A percentile compares a stretch with the other conserved stretches of the same genome.
Conservation (phyloP, 129 eudicot genomes). For the Arctium minus region DNA sequence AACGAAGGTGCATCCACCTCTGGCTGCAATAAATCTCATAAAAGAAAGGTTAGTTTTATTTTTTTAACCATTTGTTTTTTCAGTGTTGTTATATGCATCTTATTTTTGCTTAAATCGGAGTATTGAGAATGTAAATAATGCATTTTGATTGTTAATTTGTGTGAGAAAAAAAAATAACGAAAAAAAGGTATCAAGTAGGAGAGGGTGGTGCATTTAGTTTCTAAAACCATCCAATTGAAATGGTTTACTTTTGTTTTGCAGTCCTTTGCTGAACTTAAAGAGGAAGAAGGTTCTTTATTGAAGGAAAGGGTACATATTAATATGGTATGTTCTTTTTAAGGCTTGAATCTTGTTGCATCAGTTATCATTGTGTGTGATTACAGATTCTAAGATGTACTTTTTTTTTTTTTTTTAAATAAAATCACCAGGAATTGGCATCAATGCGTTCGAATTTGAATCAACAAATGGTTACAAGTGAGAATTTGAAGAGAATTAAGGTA, state of each 20-base stretch:
- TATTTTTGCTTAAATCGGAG: neutral
- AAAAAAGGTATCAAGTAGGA: too few species aligned
- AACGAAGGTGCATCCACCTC: conserved; percentile 33
- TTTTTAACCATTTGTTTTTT: neutral
- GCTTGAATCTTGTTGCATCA: neutral
- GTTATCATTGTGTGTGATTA: neutral
- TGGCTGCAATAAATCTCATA: conserved; percentile 31
- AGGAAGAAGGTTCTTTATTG: conserved; percentile 42
- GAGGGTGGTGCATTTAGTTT: too few species aligned
- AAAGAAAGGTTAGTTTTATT: conserved; percentile 35
- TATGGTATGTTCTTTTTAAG: conserved; percentile 35
- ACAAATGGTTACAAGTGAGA: conserved; percentile 27
- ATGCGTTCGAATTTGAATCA: conserved; percentile 24
- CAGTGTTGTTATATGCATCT: too few species aligned
- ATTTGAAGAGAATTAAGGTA: conserved; percentile 60
- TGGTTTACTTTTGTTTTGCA: conserved; percentile 4
- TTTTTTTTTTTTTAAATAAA: neutral
- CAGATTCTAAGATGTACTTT: neutral
- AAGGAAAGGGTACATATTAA: conserved; percentile 40
- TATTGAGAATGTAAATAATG: neutral
- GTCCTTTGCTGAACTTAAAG: conserved; percentile 50
- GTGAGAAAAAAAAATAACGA: too few species aligned
- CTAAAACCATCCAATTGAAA: neutral
- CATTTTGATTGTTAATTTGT: too few species aligned
- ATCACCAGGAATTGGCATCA: conserved; percentile 45